Evolutionary conservation across 352 stramenopile genomes (phyloP).

Genomic region (Globisporangium canariense): DNA sequence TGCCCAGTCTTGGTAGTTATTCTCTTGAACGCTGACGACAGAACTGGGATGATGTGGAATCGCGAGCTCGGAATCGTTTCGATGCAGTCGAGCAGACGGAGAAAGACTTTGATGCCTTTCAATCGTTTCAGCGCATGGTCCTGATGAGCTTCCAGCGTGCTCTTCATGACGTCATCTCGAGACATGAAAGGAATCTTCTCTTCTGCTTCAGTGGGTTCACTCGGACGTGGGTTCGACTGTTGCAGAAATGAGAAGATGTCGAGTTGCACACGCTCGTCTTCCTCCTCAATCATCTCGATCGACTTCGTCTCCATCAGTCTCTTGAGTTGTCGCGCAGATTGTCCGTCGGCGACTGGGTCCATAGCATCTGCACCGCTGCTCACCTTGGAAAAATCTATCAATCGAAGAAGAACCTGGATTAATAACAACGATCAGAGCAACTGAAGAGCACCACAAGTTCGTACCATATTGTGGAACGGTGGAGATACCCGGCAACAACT

Average conservation of each 20-base stretch:
- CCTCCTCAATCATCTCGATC: conserved; percentile 73
- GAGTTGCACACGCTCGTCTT: conserved; percentile 78
- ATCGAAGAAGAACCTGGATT: neutral
- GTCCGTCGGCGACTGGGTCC: conserved; percentile 26
- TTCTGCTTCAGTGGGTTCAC: conserved; percentile 5
- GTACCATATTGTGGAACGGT: conserved; percentile 49
- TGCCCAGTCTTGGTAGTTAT: neutral
- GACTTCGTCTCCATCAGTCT: conserved; percentile 72
- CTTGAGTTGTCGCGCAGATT: conserved; percentile 55
- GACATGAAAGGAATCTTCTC: conserved; percentile 5
- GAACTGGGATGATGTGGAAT: conserved; percentile 68
- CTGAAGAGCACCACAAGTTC: neutral
- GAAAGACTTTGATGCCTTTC: conserved; percentile 66
- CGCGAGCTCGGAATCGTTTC: conserved; percentile 56
- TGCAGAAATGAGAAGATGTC: conserved; percentile 85
- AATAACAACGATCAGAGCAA: neutral
- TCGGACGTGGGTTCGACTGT: conserved; percentile 26
- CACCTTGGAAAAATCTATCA: conserved; percentile 35
- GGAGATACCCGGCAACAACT: conserved; percentile 73
- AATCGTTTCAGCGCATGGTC: conserved; percentile 45
- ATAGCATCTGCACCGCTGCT: conserved; percentile 8
- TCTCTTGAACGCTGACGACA: conserved; percentile 78
- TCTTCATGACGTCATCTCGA: conserved; percentile 47
- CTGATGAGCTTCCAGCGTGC: conserved; percentile 48
- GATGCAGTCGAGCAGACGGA: conserved; percentile 42